Percentiles rank a stretch among this genome's conserved stretches.
Conservation (phyloP, 2,329 filamentous ascomycete species). For the Sporothrix variecibatus region DNA sequence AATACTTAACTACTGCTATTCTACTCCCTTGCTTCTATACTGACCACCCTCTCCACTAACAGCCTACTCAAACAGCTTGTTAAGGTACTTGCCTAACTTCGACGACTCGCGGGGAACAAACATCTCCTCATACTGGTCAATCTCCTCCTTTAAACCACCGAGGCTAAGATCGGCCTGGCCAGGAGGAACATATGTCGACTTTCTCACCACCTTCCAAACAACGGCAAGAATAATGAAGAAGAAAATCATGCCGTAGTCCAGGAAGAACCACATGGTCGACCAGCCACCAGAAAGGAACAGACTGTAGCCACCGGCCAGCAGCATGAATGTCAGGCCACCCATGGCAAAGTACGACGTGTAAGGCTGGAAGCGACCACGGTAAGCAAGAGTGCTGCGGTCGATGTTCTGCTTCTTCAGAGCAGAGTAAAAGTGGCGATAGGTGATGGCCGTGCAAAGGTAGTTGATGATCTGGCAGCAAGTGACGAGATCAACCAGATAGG, state of each 20-base stretch:
- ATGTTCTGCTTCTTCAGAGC: slow-evolving; percentile 58
- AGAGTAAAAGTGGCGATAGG: slow-evolving; percentile 60
- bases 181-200: slow-evolving; percentile 26
- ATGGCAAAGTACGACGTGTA: slow-evolving; percentile 32
- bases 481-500: slow-evolving; percentile 62
- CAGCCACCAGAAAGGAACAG: slow-evolving; percentile 26
- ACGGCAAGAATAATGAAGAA: slow-evolving; percentile 24
- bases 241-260: slow-evolving; percentile 30
- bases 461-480: slow-evolving; percentile 63
- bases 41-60: not conserved
- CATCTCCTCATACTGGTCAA: slow-evolving; percentile 44
- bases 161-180: slow-evolving; percentile 32
- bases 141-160: slow-evolving; percentile 33
- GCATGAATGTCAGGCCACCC: slow-evolving; percentile 28
- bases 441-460: slow-evolving; percentile 58
- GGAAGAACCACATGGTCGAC: slow-evolving; percentile 29
- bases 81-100: slow-evolving; percentile 18
- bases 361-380: slow-evolving; percentile 48
- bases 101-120: slow-evolving; percentile 14
- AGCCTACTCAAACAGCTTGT: slow-evolving; percentile 25
- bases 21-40: not conserved
- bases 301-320: slow-evolving; percentile 26
- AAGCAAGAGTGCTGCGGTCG: slow-evolving; percentile 55
- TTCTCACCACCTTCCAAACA: slow-evolving; percentile 25
- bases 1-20: not conserved